A percentile compares a stretch with the other conserved stretches of the same genome.
Conservation (phyloP, 257 asterid species). For the Catharanthus roseus region DNA sequence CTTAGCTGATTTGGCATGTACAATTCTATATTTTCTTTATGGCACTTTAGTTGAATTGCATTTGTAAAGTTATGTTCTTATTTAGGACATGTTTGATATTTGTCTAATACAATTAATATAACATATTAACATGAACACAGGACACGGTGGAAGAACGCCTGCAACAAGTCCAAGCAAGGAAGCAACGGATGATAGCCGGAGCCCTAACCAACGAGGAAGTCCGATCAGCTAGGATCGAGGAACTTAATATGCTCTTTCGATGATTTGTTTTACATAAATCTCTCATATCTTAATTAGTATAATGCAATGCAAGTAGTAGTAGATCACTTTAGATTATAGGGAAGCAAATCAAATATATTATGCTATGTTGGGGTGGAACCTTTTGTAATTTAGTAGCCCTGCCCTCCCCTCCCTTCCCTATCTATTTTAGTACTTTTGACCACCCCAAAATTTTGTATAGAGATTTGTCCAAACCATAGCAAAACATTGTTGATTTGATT, state of each 20-base stretch:
- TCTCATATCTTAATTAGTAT: background rate
- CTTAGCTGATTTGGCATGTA: background rate
- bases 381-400: background rate
- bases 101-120: too few species aligned
- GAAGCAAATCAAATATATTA: background rate
- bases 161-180: conserved; percentile 75
- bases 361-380: background rate
- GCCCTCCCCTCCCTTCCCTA: too few species aligned
- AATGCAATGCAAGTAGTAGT: too few species aligned
- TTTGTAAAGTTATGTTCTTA: background rate
- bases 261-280: conserved; percentile 14
- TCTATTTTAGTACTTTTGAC: too few species aligned
- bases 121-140: conserved; percentile 24
- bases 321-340: too few species aligned
- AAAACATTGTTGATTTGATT: conserved; percentile 6
- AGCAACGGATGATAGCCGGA: conserved; percentile 75
- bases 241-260: conserved; percentile 75
- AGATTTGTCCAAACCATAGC: background rate
- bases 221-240: conserved; percentile 64
- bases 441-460: conserved; percentile 5
- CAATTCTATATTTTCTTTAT: background rate
- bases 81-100: too few species aligned
- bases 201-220: conserved; percentile 80
- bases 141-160: conserved; percentile 68
- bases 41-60: too few species aligned